These are phyloP conservation scores for Herpetomonas tarakana DNA, from an alignment of 208 protist species.

Conservation along the genomic window DNA sequence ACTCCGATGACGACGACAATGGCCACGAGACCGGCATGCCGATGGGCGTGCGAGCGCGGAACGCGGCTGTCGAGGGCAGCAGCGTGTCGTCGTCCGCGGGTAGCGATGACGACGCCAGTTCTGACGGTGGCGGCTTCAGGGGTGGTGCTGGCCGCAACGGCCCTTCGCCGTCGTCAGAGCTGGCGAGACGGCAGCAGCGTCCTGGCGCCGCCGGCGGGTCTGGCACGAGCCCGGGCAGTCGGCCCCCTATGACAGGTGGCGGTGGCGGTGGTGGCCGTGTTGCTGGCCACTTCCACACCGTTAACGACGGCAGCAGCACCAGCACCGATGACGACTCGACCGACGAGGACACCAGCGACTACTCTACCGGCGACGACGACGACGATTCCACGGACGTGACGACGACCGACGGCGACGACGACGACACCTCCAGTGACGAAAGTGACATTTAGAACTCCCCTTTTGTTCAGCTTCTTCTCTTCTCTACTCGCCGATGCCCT, in stretches of 20 bases:
- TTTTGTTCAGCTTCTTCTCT: not conserved
- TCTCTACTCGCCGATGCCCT: not conserved
- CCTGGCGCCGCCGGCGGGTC: not conserved
- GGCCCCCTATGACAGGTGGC: not conserved
- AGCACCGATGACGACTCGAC: constrained; percentile 10
- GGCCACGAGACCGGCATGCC: constrained; percentile 11
- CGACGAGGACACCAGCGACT: constrained; percentile 24
- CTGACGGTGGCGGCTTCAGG: constrained; percentile 20
- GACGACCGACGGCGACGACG: no score
- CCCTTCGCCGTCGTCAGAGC: constrained; percentile 18
- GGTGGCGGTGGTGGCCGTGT: no score
- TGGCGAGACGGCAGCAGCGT: constrained; percentile 10
- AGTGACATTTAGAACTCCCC: constrained; percentile 48
- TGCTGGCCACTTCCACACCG: not conserved
- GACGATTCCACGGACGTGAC: constrained; percentile 40
- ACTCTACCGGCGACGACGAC: constrained; percentile 38
- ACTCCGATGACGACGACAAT: constrained; percentile 49
- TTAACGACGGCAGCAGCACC: constrained; percentile 6
- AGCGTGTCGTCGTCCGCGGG: constrained; percentile 35
- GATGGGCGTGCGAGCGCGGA: constrained; percentile 19
- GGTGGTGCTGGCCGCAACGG: constrained; percentile 23
- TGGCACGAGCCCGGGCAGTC: not conserved
- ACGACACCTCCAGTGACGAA: constrained; percentile 26
- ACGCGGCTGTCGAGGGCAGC: constrained; percentile 61
- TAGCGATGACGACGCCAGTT: constrained; percentile 14